Evolutionary conservation across 371 early-diverging fungal genomes (phyloP), one percentile per base, ranked within the genome.

Genomic region (Gilbertella persicaria): DNA sequence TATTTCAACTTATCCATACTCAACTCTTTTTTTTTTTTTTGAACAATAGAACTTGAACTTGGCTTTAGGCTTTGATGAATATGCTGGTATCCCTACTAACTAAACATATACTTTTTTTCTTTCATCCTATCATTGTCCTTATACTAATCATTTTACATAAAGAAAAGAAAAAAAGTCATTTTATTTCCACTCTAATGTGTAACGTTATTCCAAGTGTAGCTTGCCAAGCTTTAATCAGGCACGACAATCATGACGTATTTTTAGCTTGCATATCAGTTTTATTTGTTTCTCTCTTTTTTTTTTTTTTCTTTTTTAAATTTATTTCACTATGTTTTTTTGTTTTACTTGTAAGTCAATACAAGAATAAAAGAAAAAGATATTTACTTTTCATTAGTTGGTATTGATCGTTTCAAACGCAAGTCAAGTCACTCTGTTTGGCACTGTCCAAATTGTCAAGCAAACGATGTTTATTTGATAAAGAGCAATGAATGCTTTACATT

Each of bases 41-140:
- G 9, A 28, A 28, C 4, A 28, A 17, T 66, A 79, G 70, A 92
- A 92, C 71, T 72, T 90, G 55, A 92, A 92, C 61, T 66, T 92
- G 58, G 83, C 88, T 20, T 69, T 92, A 17, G 87, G 86, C 9
- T 68, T 87, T 46, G 90, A 87, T 48, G 95, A 95, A 69, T 93
- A 83, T 64, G 82, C 89, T 26, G 92, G 93, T 28, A 95, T 95
- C 46, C 88, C 89, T 16, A 54, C 77, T 25, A 72, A 76, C 21
- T 78, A 69, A 59, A 54, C 33, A 23, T 10, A 5, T 21, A 10
- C 19, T 13, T 36, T 36, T 47, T 30, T 20, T 23, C 12, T 38
- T 38, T 38, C 23, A 36, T 9, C 24, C 24, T 24, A 9, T 26
- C 35, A 16, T 10, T 43, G n/a, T 16, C 21, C 10, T 36, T 19